Evolutionary conservation across 768 basidiomycete species (phyloP).

Genomic region (Galerina marginata): DNA sequence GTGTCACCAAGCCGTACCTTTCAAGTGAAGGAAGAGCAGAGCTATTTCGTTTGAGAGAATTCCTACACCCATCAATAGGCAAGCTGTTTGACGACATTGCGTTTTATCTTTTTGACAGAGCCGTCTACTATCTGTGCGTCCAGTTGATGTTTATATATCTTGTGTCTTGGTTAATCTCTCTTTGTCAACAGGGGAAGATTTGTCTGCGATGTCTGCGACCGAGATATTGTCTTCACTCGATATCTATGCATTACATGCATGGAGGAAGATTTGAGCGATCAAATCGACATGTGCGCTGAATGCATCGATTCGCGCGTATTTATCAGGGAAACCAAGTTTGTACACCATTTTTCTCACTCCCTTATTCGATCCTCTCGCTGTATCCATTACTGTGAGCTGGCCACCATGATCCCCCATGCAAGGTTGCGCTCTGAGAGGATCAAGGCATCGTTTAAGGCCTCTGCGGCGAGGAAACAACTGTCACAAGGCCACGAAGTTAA

Average conservation of each 20-base stretch:
- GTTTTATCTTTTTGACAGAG: background rate
- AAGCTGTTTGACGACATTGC: background rate
- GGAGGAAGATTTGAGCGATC: slow-evolving; percentile 5
- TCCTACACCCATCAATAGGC: no score
- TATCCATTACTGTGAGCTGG: slow-evolving; percentile 9
- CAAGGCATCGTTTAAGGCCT: slow-evolving; percentile 14
- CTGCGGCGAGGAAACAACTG: background rate
- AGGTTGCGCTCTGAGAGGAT: slow-evolving; percentile 12
- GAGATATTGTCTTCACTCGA: slow-evolving; percentile 5
- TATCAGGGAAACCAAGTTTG: background rate
- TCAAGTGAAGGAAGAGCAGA: background rate
- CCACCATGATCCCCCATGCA: slow-evolving; percentile 7
- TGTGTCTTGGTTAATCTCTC: background rate
- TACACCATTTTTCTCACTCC: slow-evolving; percentile 15
- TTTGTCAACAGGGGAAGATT: slow-evolving; percentile 1
- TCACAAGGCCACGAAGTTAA: background rate
- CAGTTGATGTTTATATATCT: background rate
- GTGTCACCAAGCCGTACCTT: background rate
- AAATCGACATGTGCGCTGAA: slow-evolving; percentile 17
- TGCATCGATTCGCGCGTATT: slow-evolving; percentile 13
- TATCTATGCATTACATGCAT: slow-evolving; percentile 22
- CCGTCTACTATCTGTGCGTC: background rate
- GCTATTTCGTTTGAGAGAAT: background rate
- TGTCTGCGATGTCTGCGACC: slow-evolving; percentile 13
- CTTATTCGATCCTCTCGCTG: slow-evolving; percentile 11